Percentiles rank a stretch among this genome's conserved stretches.
Conservation (phyloP, 208 protist genomes). For the Trypanosoma cruzi region DNA sequence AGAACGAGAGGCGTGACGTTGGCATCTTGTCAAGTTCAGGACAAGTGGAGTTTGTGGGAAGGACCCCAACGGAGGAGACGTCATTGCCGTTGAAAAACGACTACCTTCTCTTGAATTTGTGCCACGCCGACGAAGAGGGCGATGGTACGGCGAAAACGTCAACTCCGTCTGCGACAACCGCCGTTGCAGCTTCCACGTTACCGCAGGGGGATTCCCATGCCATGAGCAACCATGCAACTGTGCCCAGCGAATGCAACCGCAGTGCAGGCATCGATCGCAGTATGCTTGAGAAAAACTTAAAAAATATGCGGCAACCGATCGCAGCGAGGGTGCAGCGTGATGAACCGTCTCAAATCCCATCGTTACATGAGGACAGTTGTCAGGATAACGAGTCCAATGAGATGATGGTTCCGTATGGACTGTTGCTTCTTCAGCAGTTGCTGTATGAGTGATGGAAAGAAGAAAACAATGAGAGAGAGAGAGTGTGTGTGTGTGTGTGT, state of each 20-base stretch:
- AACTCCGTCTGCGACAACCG: background rate
- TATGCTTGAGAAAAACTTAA: background rate
- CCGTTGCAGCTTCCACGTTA: background rate
- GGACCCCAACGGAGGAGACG: background rate
- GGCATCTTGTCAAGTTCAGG: too few species aligned
- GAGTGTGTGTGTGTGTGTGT: background rate
- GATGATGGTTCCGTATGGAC: slow-evolving; percentile 2
- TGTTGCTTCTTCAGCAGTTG: slow-evolving; percentile 17
- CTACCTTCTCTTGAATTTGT: background rate
- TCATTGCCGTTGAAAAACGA: background rate
- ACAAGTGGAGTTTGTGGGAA: background rate
- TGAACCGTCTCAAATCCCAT: background rate
- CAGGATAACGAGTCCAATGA: background rate
- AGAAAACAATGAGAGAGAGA: background rate
- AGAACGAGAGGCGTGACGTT: background rate
- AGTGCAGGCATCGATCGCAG: background rate
- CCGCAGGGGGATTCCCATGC: background rate
- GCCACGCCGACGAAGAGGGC: background rate
- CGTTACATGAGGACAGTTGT: background rate
- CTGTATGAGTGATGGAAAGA: slow-evolving; percentile 6
- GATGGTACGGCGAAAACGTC: background rate
- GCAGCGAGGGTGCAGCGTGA: background rate
- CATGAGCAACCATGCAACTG: background rate
- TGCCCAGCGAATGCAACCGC: background rate
- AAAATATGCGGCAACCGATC: background rate